Evolutionary conservation across 2,329 filamentous ascomycete genomes (phyloP), one percentile per base, ranked within the genome.

Genomic region (Phialophora macrospora): DNA sequence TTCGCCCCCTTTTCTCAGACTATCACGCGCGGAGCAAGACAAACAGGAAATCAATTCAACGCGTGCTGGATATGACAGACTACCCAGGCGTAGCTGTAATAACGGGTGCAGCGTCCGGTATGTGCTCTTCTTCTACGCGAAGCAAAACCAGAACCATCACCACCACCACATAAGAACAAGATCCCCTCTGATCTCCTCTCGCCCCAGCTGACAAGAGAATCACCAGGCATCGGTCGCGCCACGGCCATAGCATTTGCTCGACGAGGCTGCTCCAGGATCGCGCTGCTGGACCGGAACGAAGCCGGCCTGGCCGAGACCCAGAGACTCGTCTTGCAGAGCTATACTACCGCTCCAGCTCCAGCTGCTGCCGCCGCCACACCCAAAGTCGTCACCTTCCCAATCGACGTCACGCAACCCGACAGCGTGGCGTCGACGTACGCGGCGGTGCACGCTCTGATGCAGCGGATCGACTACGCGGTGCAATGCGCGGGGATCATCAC

Each of bases 401-500:
- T 84, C 22, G 81, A 87, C 70, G 83, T 87, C 5, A 75, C 78
- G 14, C 74, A 80, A 38, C 75, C 80, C 54, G 71, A 68, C 1
- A 76, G 80, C 20, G 79, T 86, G 5, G 77, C 80, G n/a, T 68
- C 75, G 3, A 80, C 77, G 22, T 73, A 87, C 7, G 74, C 75
- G 1, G 72, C 77, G 55, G 77, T 78, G 0, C 79, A 80, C 1
- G 71, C 75, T 11, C 72, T 75, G 54, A 86, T 86, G 72, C 83
- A 83, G 4, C 76, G 84, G 2, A 75, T 87, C 46, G 84, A 87
- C 68, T 77, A 84, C 38, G 84, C 82, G 0, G 77, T 87, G 52
- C 86, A 87, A 70, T 83, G 84, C 51, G 85, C 85, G 0, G 85
- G 84, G 1, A 79, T 86, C 26, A 75, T 75, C 7, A 82, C 82